phyloP scores from a whole-genome alignment of 176 grass and related monocot genomes.

The Canna indica region DNA sequence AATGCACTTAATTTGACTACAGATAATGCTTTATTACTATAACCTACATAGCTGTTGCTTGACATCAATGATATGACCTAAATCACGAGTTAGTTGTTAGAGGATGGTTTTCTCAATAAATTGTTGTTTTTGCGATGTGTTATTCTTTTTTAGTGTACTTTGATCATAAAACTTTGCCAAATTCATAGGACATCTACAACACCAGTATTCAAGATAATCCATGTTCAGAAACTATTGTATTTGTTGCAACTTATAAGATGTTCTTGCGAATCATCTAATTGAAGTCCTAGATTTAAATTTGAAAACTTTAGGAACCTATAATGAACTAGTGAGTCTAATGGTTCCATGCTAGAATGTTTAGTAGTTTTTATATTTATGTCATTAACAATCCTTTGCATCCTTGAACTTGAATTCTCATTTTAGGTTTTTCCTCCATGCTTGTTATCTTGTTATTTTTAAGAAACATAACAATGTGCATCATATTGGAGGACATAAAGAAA shows the following conservation, averaged over 20 bases:
- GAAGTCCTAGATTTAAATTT: background rate
- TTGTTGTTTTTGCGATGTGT: background rate
- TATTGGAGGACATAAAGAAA: background rate
- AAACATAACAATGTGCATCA: background rate
- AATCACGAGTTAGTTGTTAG: too few relatives aligned
- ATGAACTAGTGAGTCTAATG: background rate
- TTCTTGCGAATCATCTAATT: background rate
- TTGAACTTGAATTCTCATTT: background rate
- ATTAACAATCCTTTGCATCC: background rate
- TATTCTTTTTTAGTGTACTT: background rate
- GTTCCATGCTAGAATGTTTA: background rate
- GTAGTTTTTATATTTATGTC: background rate
- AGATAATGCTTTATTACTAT: too few relatives aligned
- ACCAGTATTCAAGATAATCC: background rate
- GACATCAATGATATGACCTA: too few relatives aligned
- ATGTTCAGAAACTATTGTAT: background rate
- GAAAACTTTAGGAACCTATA: background rate
- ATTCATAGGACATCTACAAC: background rate
- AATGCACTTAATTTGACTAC: too few relatives aligned
- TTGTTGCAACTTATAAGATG: background rate
- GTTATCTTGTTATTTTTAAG: background rate
- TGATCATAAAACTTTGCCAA: background rate
- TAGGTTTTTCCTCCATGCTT: background rate
- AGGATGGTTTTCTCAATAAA: background rate
- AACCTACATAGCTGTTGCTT: too few relatives aligned